A percentile compares a stretch with the other conserved stretches of the same genome.
Evolutionary conservation across 352 stramenopile genomes (phyloP).

Genomic region (Halophytophthora batemanensis): DNA sequence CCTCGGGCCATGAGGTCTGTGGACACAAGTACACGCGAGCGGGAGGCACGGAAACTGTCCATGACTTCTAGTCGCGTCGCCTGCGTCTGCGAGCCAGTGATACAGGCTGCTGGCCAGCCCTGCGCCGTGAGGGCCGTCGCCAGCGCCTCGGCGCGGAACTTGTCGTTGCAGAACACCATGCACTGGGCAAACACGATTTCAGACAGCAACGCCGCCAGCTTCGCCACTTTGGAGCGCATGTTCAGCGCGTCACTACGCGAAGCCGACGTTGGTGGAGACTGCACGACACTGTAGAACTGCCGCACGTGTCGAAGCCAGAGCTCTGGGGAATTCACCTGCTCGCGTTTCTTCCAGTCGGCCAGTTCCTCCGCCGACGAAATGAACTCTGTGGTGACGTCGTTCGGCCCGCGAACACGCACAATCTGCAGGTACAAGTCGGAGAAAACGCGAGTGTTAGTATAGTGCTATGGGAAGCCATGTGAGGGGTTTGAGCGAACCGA

Average conservation of each 20-base stretch:
- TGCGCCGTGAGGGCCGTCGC: conserved; percentile 45
- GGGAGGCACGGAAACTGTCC: conserved; percentile 47
- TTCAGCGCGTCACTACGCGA: conserved; percentile 19
- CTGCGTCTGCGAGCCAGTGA: conserved; percentile 68
- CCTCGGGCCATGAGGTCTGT: conserved; percentile 74
- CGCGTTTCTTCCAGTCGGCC: conserved; percentile 42
- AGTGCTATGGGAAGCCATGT: too few species aligned
- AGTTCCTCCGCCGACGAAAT: conserved; percentile 45
- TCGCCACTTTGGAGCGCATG: conserved; percentile 57
- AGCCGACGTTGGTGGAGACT: conserved; percentile 1
- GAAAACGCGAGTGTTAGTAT: too few species aligned
- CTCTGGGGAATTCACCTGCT: conserved; percentile 44
- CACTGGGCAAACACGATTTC: conserved; percentile 74
- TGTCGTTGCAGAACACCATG: conserved; percentile 87
- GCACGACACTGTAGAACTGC: conserved; percentile 68
- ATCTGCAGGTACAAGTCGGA: conserved; percentile 27
- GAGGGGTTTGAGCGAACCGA: not conserved
- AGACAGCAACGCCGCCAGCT: conserved; percentile 50
- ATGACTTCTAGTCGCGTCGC: conserved; percentile 57
- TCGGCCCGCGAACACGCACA: conserved; percentile 53
- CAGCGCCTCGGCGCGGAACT: conserved; percentile 66
- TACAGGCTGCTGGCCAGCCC: conserved; percentile 58
- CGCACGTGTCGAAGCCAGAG: conserved; percentile 69
- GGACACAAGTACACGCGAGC: conserved; percentile 64
- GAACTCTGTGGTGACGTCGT: conserved; percentile 65